A percentile compares a stretch with the other conserved stretches of the same genome.
These are phyloP conservation scores for Kwoniella dendrophila DNA, from an alignment of 768 basidiomycete species.

Conservation along the genomic window DNA sequence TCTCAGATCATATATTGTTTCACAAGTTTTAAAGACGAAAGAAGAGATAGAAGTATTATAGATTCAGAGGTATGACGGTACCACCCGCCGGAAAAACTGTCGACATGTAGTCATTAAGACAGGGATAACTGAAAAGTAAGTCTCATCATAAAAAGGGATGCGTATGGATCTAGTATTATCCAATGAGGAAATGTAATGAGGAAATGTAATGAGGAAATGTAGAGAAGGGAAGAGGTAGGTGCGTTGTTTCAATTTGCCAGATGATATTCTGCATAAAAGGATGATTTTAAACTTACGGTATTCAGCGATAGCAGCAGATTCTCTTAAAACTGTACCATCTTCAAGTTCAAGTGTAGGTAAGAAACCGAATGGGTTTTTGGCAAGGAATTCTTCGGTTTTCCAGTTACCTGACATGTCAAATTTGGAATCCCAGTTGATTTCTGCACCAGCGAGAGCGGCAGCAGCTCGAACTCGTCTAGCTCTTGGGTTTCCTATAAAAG, in stretches of 20 bases:
- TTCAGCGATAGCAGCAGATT: slow-evolving; percentile 76
- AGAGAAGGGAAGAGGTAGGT: neutral
- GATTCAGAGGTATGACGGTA: slow-evolving; percentile 56
- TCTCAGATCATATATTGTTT: no score
- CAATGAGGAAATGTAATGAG: neutral
- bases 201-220: neutral
- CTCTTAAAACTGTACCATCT: slow-evolving; percentile 78
- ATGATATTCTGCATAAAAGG: neutral
- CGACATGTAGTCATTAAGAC: slow-evolving; percentile 68
- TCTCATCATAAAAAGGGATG: slow-evolving; percentile 58
- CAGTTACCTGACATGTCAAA: slow-evolving; percentile 44
- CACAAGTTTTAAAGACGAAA: no score
- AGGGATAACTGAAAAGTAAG: slow-evolving; percentile 68
- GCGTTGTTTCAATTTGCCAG: no score
- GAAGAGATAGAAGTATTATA: neutral
- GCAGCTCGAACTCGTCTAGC: slow-evolving; percentile 58
- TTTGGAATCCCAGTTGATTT: slow-evolving; percentile 72
- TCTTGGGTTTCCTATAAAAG: slow-evolving; percentile 47
- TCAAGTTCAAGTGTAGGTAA: slow-evolving; percentile 76
- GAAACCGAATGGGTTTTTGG: slow-evolving; percentile 63
- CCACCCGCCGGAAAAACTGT: slow-evolving; percentile 59
- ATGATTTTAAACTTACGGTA: slow-evolving; percentile 72
- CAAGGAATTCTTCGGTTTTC: slow-evolving; percentile 52
- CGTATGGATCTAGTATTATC: no score
- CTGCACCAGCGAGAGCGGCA: slow-evolving; percentile 66